These are phyloP conservation scores for Aureobasidium vineae DNA, from an alignment of 2,329 filamentous ascomycete genomes.

Conservation along the genomic window DNA sequence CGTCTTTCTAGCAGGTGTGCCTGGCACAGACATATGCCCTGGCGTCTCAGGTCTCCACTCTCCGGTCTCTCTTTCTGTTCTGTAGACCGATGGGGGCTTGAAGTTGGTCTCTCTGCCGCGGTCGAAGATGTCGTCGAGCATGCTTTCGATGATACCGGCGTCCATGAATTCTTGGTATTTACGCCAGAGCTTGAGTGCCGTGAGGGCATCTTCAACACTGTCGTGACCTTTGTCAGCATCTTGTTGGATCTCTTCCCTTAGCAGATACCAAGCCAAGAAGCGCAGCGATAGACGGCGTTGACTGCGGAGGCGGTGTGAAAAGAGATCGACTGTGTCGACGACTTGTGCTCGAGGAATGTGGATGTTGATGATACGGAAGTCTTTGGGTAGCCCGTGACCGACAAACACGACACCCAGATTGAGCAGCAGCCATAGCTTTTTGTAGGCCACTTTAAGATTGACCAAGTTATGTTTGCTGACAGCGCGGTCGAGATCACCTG, in stretches of 20 bases:
- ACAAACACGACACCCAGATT: slow-evolving; percentile 94
- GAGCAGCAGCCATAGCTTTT: slow-evolving; percentile 94
- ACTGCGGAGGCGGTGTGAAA: slow-evolving; percentile 71
- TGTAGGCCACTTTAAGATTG: slow-evolving; percentile 87
- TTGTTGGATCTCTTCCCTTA: slow-evolving; percentile 91
- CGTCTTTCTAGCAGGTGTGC: slow-evolving; percentile 36
- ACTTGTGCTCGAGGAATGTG: slow-evolving; percentile 87
- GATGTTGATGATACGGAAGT: slow-evolving; percentile 98
- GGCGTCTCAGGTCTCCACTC: slow-evolving; percentile 33
- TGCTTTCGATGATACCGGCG: slow-evolving; percentile 76
- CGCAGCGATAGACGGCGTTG: slow-evolving; percentile 86
- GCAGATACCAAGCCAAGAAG: slow-evolving; percentile 85
- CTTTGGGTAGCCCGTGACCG: slow-evolving; percentile 88
- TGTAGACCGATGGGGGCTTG: slow-evolving; percentile 37
- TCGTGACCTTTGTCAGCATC: slow-evolving; percentile 71
- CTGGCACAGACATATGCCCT: slow-evolving; percentile 33
- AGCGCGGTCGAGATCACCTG: slow-evolving; percentile 76
- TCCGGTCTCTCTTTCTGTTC: slow-evolving; percentile 29
- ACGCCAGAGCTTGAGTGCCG: slow-evolving; percentile 81
- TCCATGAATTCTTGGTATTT: slow-evolving; percentile 90
- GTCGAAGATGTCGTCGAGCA: slow-evolving; percentile 82
- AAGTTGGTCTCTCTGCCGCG: slow-evolving; percentile 57
- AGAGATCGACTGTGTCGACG: slow-evolving; percentile 90
- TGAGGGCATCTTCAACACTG: slow-evolving; percentile 90
- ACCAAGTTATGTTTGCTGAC: slow-evolving; percentile 80